These are phyloP conservation scores for Globisporangium recalcitrans DNA, from an alignment of 352 stramenopile genomes.

Conservation along the genomic window DNA sequence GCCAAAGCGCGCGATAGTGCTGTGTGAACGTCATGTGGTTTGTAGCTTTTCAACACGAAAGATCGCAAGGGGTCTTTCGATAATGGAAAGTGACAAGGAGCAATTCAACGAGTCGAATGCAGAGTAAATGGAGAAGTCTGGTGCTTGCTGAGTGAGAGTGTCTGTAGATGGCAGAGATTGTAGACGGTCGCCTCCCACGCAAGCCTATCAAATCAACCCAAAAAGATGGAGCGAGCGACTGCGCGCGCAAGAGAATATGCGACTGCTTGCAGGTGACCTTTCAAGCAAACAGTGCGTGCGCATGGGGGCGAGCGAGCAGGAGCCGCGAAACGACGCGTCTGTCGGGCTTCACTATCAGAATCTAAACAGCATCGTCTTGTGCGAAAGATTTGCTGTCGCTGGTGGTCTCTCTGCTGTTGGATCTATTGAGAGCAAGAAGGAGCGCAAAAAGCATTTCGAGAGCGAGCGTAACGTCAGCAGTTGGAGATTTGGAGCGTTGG, in stretches of 20 bases:
- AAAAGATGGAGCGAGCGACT: not conserved
- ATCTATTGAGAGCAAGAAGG: not conserved
- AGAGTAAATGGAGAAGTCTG: too few species aligned
- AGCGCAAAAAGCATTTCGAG: too few species aligned
- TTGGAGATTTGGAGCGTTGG: conserved; percentile 15
- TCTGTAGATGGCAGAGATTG: not conserved
- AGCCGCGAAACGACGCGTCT: conserved; percentile 2
- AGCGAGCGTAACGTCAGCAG: conserved; percentile 14
- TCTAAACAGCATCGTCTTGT: not conserved
- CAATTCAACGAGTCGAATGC: too few species aligned
- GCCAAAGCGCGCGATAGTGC: not conserved
- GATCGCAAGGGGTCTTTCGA: conserved; percentile 3
- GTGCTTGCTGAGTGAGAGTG: not conserved
- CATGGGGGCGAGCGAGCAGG: not conserved
- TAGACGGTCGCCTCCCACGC: not conserved
- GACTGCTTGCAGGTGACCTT: not conserved
- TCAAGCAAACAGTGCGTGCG: not conserved
- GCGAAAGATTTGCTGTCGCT: conserved; percentile 4
- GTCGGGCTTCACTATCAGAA: not conserved
- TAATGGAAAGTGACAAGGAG: not conserved
- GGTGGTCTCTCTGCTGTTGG: not conserved
- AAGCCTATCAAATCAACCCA: not conserved
- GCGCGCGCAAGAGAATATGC: not conserved
- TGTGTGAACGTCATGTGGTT: not conserved
- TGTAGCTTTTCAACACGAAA: not conserved